Base-by-base conservation (phyloP, 345 rosid species). In the Clausena lansium region DNA sequence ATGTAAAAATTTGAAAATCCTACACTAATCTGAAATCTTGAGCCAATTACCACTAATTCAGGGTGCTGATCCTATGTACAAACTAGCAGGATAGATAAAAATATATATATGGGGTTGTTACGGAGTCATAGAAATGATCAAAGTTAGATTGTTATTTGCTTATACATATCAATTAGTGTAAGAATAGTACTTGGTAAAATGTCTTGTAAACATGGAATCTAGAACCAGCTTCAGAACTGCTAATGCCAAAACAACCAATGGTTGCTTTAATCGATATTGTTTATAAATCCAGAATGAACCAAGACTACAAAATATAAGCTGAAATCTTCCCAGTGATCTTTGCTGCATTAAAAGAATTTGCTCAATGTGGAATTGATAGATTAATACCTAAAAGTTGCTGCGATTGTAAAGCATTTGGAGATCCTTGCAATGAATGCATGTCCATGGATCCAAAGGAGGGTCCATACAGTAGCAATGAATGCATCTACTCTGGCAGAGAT, bases 391-490 rank as follows among this genome's bases (percentile, higher is more conserved):
- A 79, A 80, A 87, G 75, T 73, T 82, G 74, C 55, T 71, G 69
- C 71, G 83, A 15, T 81, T 87, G 85, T 85, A 86, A 57, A 88
- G 88, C 88, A 75, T 86, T 73, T 82, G 92, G 25, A 92, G 91
- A 80, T 90, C 97, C 81, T 50, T 90, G 91, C 98, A 96, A 73
- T 88, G 97, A 70, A 67, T 79, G 86, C 98, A 96, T 9, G 90
- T 91, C 98, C 99, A 96, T 58, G 98, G 97, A 54, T 85, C 70
- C 76, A 92, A 47, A 41, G 86, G 89, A 76, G 98, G 97, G 81
- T 96, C 98, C 73, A 96, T 86, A 75, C 97, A 94, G 84, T 94
- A 91, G 28, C 87, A 80, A 84, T 94, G 97, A 27, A 96, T 89
- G 67, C 89, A 84, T 65, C 87, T 84, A 68, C 78, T 77, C 66